A percentile compares a stretch with the other conserved stretches of the same genome.
Evolutionary conservation across 129 eudicot genomes (phyloP).

Genomic region (Tagetes erecta): DNA sequence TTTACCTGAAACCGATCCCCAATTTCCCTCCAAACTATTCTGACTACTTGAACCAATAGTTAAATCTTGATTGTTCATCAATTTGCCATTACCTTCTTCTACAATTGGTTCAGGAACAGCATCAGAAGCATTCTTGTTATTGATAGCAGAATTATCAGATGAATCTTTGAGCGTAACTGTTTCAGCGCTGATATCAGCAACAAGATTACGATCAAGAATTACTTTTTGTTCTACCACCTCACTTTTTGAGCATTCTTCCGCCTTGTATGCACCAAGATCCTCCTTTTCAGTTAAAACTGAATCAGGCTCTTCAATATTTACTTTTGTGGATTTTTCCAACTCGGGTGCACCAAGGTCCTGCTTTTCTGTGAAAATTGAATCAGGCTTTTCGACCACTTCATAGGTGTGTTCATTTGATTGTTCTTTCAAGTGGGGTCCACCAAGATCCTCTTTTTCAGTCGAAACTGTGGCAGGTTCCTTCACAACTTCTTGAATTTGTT

Average conservation of each 20-base stretch:
- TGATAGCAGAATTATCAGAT: slow-evolving; percentile 4
- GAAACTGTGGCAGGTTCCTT: slow-evolving; percentile 1
- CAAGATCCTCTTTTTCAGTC: slow-evolving; percentile 21
- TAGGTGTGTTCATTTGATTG: slow-evolving; percentile 14
- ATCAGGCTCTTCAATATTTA: slow-evolving; percentile 14
- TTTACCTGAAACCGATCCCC: slow-evolving; percentile 83
- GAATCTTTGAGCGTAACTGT: slow-evolving; percentile 14
- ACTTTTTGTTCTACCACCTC: slow-evolving; percentile 18
- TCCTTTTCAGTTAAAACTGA: slow-evolving; percentile 20
- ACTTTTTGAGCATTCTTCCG: slow-evolving; percentile 15
- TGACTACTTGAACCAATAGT: slow-evolving; percentile 49
- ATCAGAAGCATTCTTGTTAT: slow-evolving; percentile 18
- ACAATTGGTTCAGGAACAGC: slow-evolving; percentile 26
- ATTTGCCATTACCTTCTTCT: slow-evolving; percentile 43
- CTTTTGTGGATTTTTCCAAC: slow-evolving; percentile 2
- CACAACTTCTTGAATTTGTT: slow-evolving; percentile 21
- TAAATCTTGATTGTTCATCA: slow-evolving; percentile 27
- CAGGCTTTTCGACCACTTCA: slow-evolving; percentile 14
- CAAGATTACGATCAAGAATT: slow-evolving; percentile 5
- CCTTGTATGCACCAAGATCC: slow-evolving; percentile 19
- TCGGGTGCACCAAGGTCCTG: slow-evolving; percentile 16
- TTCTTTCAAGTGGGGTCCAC: slow-evolving; percentile 20
- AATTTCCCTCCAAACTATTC: slow-evolving; percentile 66
- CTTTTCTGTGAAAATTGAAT: not conserved
- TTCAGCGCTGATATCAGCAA: slow-evolving; percentile 19